These are phyloP conservation scores for Moesziomyces antarcticus DNA, from an alignment of 1,284 basidiomycete genomes.

Conservation along the genomic window DNA sequence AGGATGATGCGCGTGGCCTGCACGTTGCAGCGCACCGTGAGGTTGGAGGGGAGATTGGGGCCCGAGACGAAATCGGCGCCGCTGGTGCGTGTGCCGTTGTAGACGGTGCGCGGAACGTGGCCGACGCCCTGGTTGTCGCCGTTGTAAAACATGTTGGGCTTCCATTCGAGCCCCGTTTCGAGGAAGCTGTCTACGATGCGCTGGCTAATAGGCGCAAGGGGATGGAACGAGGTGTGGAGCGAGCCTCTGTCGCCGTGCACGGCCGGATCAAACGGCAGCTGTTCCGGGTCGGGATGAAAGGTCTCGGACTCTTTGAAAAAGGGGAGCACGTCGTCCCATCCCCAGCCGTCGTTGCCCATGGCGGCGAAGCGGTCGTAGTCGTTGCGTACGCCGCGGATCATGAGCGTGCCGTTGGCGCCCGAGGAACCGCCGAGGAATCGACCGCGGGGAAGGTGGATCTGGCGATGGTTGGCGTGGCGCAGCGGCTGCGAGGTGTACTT, in stretches of 20 bases:
- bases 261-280: constrained; percentile 8
- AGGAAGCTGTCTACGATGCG: constrained; percentile 21
- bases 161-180: constrained; percentile 18
- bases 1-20: too few relatives aligned
- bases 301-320: too few relatives aligned
- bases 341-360: too few relatives aligned
- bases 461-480: constrained; percentile 18
- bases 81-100: constrained; percentile 29
- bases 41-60: too few relatives aligned
- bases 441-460: constrained; percentile 60
- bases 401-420: constrained; percentile 68
- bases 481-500: constrained; percentile 20
- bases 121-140: constrained; percentile 17
- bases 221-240: constrained; percentile 20
- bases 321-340: too few relatives aligned
- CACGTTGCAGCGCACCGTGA: too few relatives aligned
- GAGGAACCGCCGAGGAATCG: constrained; percentile 44
- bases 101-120: constrained; percentile 23
- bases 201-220: constrained; percentile 15
- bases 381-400: constrained; percentile 8
- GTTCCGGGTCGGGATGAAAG: not conserved
- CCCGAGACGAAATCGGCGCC: constrained; percentile 16
- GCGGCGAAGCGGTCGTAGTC: constrained; percentile 15
- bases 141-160: constrained; percentile 19
- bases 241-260: constrained; percentile 10